Evolutionary conservation across 495 filamentous ascomycete genomes (phyloP).

Genomic region (Talaromyces stipitatus): DNA sequence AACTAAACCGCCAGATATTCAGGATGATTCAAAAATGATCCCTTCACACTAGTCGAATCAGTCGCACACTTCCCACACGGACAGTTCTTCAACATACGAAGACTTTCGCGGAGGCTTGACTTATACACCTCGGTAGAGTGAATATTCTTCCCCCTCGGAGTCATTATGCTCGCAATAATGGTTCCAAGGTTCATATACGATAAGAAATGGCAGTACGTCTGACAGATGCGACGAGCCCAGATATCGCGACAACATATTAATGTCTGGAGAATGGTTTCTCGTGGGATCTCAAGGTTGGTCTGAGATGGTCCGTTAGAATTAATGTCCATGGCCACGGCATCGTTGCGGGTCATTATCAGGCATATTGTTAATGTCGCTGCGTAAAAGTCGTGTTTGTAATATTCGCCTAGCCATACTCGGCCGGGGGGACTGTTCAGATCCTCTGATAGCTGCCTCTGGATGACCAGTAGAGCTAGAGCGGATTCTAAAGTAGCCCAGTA

Average conservation of each 20-base stretch:
- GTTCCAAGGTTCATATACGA: constrained; percentile 3
- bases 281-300: not conserved
- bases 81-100: constrained; percentile 5
- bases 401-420: not conserved
- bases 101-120: not conserved
- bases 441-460: constrained; percentile 3
- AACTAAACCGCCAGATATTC: not conserved
- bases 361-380: constrained; percentile 5
- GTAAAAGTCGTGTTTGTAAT: constrained; percentile 7
- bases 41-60: constrained; percentile 2
- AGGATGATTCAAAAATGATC: not conserved
- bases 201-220: constrained; percentile 4
- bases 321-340: not conserved
- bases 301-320: not conserved
- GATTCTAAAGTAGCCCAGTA: constrained; percentile 5
- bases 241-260: constrained; percentile 4
- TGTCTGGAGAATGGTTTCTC: constrained; percentile 6
- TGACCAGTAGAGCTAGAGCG: not conserved
- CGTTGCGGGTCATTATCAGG: not conserved
- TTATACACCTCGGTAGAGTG: not conserved
- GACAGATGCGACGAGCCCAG: constrained; percentile 6
- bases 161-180: not conserved
- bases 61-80: constrained; percentile 3
- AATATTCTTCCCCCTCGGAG: not conserved
- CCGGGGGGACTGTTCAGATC: not conserved